These are phyloP conservation scores for Tuber microsphaerosporum DNA, from an alignment of 495 filamentous ascomycete species.

Conservation along the genomic window DNA sequence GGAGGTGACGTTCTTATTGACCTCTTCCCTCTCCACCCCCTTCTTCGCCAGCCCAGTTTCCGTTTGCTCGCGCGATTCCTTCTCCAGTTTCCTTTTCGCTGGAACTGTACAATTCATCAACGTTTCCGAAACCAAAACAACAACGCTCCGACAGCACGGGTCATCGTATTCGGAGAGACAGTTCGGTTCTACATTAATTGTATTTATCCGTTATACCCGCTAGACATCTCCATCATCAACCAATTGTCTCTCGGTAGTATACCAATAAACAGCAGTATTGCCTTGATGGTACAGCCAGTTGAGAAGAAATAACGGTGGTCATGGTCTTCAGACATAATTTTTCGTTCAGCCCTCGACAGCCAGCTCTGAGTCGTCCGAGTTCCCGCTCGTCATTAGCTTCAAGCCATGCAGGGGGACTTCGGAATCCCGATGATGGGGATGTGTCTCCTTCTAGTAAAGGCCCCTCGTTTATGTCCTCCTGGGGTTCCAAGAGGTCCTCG, in stretches of 20 bases:
- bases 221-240: not conserved
- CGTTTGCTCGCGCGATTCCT: constrained; percentile 3
- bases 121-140: constrained; percentile 20
- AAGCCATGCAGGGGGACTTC: constrained; percentile 17
- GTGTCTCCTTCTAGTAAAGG: constrained; percentile 30
- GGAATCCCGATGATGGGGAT: constrained; percentile 21
- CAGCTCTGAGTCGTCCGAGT: constrained; percentile 12
- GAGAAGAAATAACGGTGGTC: constrained; percentile 17
- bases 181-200: constrained; percentile 4
- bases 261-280: constrained; percentile 4
- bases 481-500: constrained; percentile 31
- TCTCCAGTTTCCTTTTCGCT: constrained; percentile 8
- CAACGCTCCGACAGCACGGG: not conserved
- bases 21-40: constrained; percentile 24
- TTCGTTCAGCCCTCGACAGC: constrained; percentile 29
- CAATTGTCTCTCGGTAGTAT: constrained; percentile 3
- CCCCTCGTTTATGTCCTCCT: constrained; percentile 29
- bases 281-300: constrained; percentile 20
- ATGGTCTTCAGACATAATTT: constrained; percentile 37
- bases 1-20: constrained; percentile 18
- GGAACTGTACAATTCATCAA: not conserved
- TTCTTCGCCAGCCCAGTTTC: constrained; percentile 8
- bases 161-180: constrained; percentile 1
- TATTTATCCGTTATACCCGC: constrained; percentile 6
- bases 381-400: constrained; percentile 31